phyloP scores from a whole-genome alignment of 129 eudicot species.

The Rutidosis leptorrhynchoides region DNA sequence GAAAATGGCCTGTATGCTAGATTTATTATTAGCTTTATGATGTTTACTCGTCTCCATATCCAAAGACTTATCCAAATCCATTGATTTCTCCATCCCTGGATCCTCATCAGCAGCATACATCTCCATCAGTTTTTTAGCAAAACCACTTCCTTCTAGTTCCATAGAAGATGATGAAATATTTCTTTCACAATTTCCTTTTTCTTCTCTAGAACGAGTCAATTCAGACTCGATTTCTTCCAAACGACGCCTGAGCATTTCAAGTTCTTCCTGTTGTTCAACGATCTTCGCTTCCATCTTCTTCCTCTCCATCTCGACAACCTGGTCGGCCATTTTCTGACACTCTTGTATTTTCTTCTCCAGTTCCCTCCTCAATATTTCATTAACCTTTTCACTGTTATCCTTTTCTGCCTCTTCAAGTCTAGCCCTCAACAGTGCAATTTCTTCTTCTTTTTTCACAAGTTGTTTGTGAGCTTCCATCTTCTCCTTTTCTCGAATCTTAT shows the following conservation, averaged over 20 bases:
- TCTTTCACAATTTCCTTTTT: constrained; percentile 8
- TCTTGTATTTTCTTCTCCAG: constrained; percentile 71
- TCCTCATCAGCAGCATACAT: constrained; percentile 58
- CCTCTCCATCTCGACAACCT: constrained; percentile 71
- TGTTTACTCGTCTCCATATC: constrained; percentile 64
- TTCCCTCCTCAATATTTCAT: constrained; percentile 55
- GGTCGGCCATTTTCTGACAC: constrained; percentile 75
- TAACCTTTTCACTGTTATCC: constrained; percentile 61
- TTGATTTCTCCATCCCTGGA: constrained; percentile 94
- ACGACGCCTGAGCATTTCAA: constrained; percentile 61
- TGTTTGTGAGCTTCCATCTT: constrained; percentile 63
- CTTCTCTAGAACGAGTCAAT: constrained; percentile 45
- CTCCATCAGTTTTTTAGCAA: constrained; percentile 59
- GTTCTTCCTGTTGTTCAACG: constrained; percentile 62
- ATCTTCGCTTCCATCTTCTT: constrained; percentile 74
- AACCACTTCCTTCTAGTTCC: constrained; percentile 46
- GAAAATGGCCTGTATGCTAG: constrained; percentile 30
- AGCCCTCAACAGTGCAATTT: constrained; percentile 58
- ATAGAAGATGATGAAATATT: constrained; percentile 25
- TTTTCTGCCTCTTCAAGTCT: constrained; percentile 54
- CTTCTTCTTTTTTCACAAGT: constrained; percentile 74
- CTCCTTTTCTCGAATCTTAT: constrained; percentile 73
- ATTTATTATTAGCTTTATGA: constrained; percentile 15
- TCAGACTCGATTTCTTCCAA: constrained; percentile 77
- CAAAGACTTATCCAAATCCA: constrained; percentile 81